phyloP scores from a whole-genome alignment of 257 asterid genomes.

The Osmanthus fragrans region DNA sequence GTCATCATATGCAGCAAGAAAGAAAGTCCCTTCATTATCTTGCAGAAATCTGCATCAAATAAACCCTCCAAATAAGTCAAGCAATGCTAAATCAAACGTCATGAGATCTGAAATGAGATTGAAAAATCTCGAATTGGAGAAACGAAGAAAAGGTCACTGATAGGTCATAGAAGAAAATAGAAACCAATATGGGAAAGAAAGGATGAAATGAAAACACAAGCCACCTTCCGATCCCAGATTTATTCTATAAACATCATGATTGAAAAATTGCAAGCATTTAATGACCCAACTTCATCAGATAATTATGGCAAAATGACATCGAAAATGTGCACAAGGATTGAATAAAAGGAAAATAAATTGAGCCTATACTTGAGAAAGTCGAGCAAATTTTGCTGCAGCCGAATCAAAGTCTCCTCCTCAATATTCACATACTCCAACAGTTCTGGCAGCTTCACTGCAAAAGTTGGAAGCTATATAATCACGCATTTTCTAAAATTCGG shows the following conservation, averaged over 20 bases:
- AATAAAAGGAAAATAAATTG: conserved; percentile 5
- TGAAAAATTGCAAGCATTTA: background rate
- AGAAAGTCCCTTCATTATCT: background rate
- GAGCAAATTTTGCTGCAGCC: conserved; percentile 77
- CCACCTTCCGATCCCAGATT: background rate
- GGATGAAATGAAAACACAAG: background rate
- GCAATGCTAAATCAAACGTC: background rate
- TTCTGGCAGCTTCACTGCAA: conserved; percentile 93
- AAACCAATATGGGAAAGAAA: background rate
- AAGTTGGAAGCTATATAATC: conserved; percentile 28
- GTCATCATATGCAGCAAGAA: background rate
- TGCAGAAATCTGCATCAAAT: background rate
- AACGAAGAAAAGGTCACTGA: background rate
- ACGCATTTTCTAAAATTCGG: background rate
- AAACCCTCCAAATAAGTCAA: background rate
- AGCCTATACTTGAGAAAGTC: conserved; percentile 77
- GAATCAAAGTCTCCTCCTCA: conserved; percentile 74
- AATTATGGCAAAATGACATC: background rate
- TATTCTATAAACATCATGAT: background rate
- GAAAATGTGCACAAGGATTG: background rate
- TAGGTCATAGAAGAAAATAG: background rate
- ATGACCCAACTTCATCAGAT: background rate
- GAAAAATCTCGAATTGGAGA: background rate
- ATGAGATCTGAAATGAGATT: no score
- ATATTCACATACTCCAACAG: conserved; percentile 63